These are phyloP conservation scores for Porogramme epimiltina DNA, from an alignment of 1,284 basidiomycete species.

Conservation along the genomic window DNA sequence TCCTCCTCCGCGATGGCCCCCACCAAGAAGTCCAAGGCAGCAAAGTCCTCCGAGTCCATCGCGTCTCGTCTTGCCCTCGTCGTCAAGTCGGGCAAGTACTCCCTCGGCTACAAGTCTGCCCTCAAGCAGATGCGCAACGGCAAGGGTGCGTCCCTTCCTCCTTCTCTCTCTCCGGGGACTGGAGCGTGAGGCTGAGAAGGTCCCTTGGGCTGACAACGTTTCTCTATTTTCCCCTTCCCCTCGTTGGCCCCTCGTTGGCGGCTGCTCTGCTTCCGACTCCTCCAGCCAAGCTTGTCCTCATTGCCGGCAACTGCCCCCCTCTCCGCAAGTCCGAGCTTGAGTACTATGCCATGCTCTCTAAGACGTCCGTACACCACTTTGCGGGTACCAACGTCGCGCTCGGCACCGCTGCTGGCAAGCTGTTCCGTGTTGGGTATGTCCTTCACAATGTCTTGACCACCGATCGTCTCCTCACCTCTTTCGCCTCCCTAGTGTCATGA, in stretches of 20 bases:
- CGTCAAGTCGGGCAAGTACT: constrained; percentile 96
- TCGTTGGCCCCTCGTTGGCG: constrained; percentile 10
- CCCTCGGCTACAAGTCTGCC: constrained; percentile 94
- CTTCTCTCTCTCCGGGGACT: constrained; percentile 71
- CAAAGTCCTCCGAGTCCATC: constrained; percentile 94
- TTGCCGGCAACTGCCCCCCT: constrained; percentile 99
- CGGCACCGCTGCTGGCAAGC: constrained; percentile 98
- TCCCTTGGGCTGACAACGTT: constrained; percentile 71
- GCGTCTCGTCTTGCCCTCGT: constrained; percentile 95
- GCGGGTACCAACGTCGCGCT: constrained; percentile 96
- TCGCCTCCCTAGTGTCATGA: constrained; percentile 78
- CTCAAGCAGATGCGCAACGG: constrained; percentile 98
- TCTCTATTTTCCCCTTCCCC: constrained; percentile 23
- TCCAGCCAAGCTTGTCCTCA: constrained; percentile 96
- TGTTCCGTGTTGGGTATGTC: constrained; percentile 96
- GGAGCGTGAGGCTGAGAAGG: constrained; percentile 98
- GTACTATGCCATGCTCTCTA: constrained; percentile 99
- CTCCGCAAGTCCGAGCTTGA: constrained; percentile 99
- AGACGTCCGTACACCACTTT: constrained; percentile 97
- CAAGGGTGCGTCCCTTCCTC: constrained; percentile 76
- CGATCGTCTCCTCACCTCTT: neutral
- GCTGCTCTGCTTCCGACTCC: neutral
- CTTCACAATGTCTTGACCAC: neutral
- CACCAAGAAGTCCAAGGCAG: constrained; percentile 91
- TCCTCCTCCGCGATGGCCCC: constrained; percentile 73